Evolutionary conservation across 768 basidiomycete species (phyloP).

Genomic region (Mrakia frigida): DNA sequence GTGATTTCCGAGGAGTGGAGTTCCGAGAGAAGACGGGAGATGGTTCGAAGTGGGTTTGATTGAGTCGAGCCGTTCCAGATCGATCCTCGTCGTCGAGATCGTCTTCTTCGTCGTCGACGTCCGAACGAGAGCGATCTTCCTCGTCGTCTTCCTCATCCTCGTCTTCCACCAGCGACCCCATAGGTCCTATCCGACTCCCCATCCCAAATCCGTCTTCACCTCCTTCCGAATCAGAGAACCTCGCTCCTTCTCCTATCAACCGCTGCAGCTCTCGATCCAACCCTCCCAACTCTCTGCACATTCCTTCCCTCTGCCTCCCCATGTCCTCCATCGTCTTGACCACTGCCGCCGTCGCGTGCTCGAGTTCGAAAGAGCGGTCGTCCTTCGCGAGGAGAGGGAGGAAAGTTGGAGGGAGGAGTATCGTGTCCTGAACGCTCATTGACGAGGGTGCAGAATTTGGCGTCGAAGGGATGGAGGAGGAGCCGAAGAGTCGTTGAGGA

Average conservation of each 20-base stretch:
- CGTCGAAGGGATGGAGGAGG: not conserved
- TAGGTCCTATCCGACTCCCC: not conserved
- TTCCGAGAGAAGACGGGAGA: not conserved
- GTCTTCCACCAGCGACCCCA: conserved; percentile 2
- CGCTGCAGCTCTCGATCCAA: conserved; percentile 13
- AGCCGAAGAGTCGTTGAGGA: conserved; percentile 3
- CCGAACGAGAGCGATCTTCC: not conserved
- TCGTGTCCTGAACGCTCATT: not conserved
- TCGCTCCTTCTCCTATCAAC: not conserved
- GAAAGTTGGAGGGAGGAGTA: not conserved
- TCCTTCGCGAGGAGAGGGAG: not conserved
- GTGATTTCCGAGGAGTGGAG: not conserved
- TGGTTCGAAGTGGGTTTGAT: not conserved
- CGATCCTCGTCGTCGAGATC: conserved; percentile 3
- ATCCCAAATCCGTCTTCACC: not conserved
- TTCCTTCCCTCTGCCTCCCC: not conserved
- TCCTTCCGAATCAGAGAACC: not conserved
- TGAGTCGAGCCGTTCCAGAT: not conserved
- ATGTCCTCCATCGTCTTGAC: conserved; percentile 10
- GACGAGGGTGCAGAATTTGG: not conserved
- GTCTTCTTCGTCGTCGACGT: conserved; percentile 3
- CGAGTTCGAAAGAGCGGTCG: conserved; percentile 9
- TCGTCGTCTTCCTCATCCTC: not conserved
- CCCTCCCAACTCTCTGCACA: not conserved
- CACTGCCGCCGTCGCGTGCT: not conserved